These are phyloP conservation scores for Daldinia caldariorum DNA, from an alignment of 495 filamentous ascomycete species.

Conservation along the genomic window DNA sequence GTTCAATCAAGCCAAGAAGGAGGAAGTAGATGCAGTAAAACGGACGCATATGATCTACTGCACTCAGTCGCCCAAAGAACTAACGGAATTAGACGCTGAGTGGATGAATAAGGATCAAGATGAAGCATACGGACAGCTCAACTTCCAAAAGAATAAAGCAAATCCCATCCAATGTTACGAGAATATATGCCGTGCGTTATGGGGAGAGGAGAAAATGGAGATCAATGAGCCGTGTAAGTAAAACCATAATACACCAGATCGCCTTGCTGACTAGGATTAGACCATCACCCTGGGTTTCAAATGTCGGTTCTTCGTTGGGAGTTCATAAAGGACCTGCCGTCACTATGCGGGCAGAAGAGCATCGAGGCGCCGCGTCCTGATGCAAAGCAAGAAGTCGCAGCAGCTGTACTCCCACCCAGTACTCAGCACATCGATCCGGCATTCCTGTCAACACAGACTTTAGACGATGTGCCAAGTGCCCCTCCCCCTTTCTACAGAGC, in stretches of 20 bases:
- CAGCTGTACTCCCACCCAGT: neutral
- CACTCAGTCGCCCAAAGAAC: neutral
- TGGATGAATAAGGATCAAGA: conserved; percentile 35
- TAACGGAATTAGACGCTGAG: conserved; percentile 21
- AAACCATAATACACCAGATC: neutral
- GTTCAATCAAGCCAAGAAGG: conserved; percentile 20
- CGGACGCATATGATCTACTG: conserved; percentile 22
- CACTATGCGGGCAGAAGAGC: neutral
- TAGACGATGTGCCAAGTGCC: conserved; percentile 1
- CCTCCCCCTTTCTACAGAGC: conserved; percentile 25
- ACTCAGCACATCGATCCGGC: conserved; percentile 7
- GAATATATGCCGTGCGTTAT: conserved; percentile 34
- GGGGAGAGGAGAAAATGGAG: conserved; percentile 14
- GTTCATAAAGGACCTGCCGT: conserved; percentile 1
- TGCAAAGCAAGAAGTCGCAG: neutral
- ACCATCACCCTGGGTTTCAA: conserved; percentile 27
- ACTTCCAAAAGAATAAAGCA: conserved; percentile 36
- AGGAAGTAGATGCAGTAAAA: conserved; percentile 24
- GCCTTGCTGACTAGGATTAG: conserved; percentile 11
- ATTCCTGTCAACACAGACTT: conserved; percentile 4
- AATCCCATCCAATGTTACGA: conserved; percentile 9
- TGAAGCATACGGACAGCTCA: conserved; percentile 24
- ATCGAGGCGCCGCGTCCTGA: neutral
- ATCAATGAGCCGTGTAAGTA: conserved; percentile 28
- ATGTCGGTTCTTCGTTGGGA: conserved; percentile 18